phyloP scores from a whole-genome alignment of 441 rosid species.

The Gossypium davidsonii region DNA sequence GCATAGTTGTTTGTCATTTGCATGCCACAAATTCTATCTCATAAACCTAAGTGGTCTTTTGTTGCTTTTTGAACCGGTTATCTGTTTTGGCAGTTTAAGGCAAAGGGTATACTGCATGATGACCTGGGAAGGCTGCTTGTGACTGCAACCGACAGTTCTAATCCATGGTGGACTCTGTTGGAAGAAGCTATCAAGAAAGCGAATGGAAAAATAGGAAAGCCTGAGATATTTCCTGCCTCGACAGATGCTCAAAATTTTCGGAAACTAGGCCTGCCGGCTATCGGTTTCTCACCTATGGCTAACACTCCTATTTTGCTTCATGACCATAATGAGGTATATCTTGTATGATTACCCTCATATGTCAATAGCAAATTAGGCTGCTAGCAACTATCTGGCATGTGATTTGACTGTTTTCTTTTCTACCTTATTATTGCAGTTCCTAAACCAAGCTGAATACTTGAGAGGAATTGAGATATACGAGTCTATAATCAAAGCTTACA shows the following conservation, averaged over 20 bases:
- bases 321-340: constrained; percentile 84
- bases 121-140: constrained; percentile 43
- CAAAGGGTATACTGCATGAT: constrained; percentile 34
- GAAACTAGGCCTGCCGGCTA: constrained; percentile 55
- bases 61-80: constrained; percentile 12
- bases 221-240: constrained; percentile 89
- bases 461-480: constrained; percentile 73
- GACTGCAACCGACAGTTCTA: constrained; percentile 60
- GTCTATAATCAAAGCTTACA: constrained; percentile 61
- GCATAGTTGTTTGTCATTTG: background rate
- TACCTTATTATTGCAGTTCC: constrained; percentile 48
- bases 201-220: constrained; percentile 55
- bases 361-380: background rate
- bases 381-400: background rate
- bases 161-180: constrained; percentile 80
- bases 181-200: constrained; percentile 71
- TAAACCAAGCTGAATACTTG: constrained; percentile 69
- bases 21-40: background rate
- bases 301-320: constrained; percentile 86
- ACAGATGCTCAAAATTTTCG: constrained; percentile 83
- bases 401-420: constrained; percentile 2
- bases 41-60: background rate
- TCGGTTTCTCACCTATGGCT: constrained; percentile 89
- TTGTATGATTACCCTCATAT: background rate
- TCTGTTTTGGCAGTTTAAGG: constrained; percentile 64